Base-by-base conservation (phyloP, 2,329 filamentous ascomycete species). In the Nannizziopsis arthrosporioides region DNA sequence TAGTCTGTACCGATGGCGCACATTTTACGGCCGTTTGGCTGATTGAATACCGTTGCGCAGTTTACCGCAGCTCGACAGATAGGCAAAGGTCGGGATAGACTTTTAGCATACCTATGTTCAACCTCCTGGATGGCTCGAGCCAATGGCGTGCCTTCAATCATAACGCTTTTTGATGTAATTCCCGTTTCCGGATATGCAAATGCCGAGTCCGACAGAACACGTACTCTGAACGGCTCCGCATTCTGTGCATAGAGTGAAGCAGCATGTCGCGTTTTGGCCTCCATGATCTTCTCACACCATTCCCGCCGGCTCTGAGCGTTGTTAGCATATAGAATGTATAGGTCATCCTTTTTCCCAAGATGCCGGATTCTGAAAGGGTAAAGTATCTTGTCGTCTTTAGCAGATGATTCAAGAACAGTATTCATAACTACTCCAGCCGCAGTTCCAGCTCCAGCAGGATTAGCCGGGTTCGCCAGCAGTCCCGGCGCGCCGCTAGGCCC, bases 351-450 rank as follows among this genome's bases (percentile, higher is more conserved):
- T 53, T 94, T 85, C 10, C 93, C 92, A 15, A 98, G 76, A 68
- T 98, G 92, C 69, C 95, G 95, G 62, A 98, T 80, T 55, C 82
- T 82, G 78, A 98, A 98, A 0, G 93, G 92, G 62, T 89, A 98
- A 57, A 98, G 68, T 40, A 92, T 84, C 63, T 82, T 86, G 61
- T 86, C 82, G 55, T 94, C 85, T 53, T 79, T 84, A 22, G 74
- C 68, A 31, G 62, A 68, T 3, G 14, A 15, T 4, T 80, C 78
- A 14, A 76, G 61, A 2, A 68, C 66, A 1, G 70, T 73, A 9
- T 62, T 64, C 5, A 70, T 65, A 10, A 71, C 68, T 41, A 75
- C 61, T 1, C 59, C 30, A 30, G 57, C 47, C 17, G 60, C 62
- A 36, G 51, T 56, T 11, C 68, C 61, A 2, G 81, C 80, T 27